Evolutionary conservation across 441 rosid genomes (phyloP), one percentile per base, ranked within the genome.

Genomic region (Omphalea diandra): DNA sequence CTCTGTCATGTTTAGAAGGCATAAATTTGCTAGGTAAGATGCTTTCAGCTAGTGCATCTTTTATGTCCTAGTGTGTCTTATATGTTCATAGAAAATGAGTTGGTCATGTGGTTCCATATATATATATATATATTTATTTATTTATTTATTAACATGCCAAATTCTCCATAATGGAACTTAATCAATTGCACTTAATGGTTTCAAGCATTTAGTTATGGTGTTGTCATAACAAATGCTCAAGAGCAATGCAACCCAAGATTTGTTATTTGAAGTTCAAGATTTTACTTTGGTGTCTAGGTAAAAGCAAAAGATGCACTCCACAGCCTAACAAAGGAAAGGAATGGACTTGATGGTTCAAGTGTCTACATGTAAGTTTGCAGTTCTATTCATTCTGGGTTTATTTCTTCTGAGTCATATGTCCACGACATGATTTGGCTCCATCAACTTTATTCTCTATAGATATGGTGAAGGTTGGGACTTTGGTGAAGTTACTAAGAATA

Each of bases 391-490:
- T 35, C 59, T 57, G n/a, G 46, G 14, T 74, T 60, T 55, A 22
- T 52, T 73, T 65, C 57, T 76, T 55, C 65, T 58, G 11, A 33
- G 61, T 43, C 20, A 53, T 15, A 59, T 59, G 49, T 36, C 36
- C 5, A 52, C 43, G 26, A 61, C 29, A 50, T 27, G 18, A 8
- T 24, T 59, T 50, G 40, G 60, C 52, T 22, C n/a, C 33, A 50
- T 47, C 61, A 57, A 69, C 55, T n/a, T 67, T 81, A n/a, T 64
- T 56, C 43, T 74, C 68, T 74, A 58, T 69, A 95, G 99, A 79
- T 95, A 95, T 68, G 99, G 99, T 56, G 99, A 95, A 88, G 99
- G 99, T 70, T 95, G 98, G 97, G 95, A 95, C 84, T 95, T 93
- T 70, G 99, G 99, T 78, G 97, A 95, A 87, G 99, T 95, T 75